Conservation (phyloP, 768 basidiomycete species). For the Boletus fagicola region DNA sequence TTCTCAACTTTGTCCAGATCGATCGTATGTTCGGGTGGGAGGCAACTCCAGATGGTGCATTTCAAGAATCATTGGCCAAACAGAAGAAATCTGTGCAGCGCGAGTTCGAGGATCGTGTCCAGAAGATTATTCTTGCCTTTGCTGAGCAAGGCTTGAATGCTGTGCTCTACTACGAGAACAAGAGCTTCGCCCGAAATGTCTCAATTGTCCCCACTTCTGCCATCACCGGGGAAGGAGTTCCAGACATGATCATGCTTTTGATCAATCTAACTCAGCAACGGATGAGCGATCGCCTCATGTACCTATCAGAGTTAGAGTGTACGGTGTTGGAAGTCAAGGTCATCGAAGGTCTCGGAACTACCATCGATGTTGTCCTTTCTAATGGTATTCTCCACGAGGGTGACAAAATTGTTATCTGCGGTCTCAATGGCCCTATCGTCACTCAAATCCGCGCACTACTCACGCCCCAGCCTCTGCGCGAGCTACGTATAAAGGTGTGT, state of each 20-base stretch:
- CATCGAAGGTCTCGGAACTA: slow-evolving; percentile 95
- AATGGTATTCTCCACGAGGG: slow-evolving; percentile 92
- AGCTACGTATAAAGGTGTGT: slow-evolving; percentile 88
- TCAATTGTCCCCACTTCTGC: slow-evolving; percentile 98
- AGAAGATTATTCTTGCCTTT: slow-evolving; percentile 86
- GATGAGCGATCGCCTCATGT: slow-evolving; percentile 98
- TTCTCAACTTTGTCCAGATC: slow-evolving; percentile 54
- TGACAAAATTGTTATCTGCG: slow-evolving; percentile 93
- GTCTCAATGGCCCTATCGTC: slow-evolving; percentile 94
- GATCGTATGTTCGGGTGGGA: slow-evolving; percentile 98
- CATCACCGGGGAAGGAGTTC: slow-evolving; percentile 96
- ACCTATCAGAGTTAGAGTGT: slow-evolving; percentile 94
- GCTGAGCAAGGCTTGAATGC: slow-evolving; percentile 98
- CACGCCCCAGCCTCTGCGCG: slow-evolving; percentile 94
- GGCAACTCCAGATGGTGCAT: slow-evolving; percentile 85
- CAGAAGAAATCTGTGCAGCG: slow-evolving; percentile 78
- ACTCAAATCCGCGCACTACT: slow-evolving; percentile 92
- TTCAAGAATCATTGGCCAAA: slow-evolving; percentile 85
- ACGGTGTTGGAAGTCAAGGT: slow-evolving; percentile 99
- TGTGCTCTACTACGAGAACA: slow-evolving; percentile 96
- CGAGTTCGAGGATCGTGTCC: slow-evolving; percentile 87
- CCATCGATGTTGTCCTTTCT: slow-evolving; percentile 93
- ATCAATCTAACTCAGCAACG: slow-evolving; percentile 96
- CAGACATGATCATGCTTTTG: slow-evolving; percentile 99
- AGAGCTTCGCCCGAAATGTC: slow-evolving; percentile 88